Evolutionary conservation across 257 asterid genomes (phyloP), one percentile per base, ranked within the genome.

Genomic region (Capsicum rhomboideum): DNA sequence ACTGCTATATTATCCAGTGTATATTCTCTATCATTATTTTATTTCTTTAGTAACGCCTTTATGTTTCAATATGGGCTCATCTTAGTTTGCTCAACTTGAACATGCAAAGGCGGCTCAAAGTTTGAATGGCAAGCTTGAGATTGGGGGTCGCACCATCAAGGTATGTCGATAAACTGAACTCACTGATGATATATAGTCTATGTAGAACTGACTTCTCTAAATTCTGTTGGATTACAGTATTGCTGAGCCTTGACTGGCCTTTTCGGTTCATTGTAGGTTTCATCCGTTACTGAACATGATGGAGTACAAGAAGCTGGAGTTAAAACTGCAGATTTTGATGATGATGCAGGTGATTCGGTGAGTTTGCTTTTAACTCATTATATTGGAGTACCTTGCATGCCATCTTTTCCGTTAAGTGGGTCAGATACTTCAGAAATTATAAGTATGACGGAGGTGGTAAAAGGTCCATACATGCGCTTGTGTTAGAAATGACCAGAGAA

Each of bases 81-180:
- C 61, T 44, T 82, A 96, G 99, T 96, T 96, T 91, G 91, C 89
- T 6, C 97, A 94, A 84, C 92, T 94, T 53, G 99, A 96, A 84
- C 98, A 93, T 85, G 97, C 99, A 20, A 94, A 96, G 91, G 97
- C 98, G 16, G 98, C 99, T 13, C 97, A 91, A 87, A 92, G 96
- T 90, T 89, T 96, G 89, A 94, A 96, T 77, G 99, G 98, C 16
- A 95, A 91, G 88, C 84, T 96, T 90, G 99, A 96, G 88, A 93
- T 96, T 88, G 99, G 98, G 66, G 98, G 99, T 83, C 92, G 99
- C 67, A 90, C 96, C 83, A 94, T 96, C 84, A 96, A 96, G 98
- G 99, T 94, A 86, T 31, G 71, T 82, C 9, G 4, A 31, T 17
- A 66, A n/a, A n/a, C 67, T 53, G 20, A 8, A 10, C 34, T 64